Evolutionary conservation across 2,329 filamentous ascomycete species (phyloP), one percentile per base, ranked within the genome.

Genomic region (Clarireedia paspali): DNA sequence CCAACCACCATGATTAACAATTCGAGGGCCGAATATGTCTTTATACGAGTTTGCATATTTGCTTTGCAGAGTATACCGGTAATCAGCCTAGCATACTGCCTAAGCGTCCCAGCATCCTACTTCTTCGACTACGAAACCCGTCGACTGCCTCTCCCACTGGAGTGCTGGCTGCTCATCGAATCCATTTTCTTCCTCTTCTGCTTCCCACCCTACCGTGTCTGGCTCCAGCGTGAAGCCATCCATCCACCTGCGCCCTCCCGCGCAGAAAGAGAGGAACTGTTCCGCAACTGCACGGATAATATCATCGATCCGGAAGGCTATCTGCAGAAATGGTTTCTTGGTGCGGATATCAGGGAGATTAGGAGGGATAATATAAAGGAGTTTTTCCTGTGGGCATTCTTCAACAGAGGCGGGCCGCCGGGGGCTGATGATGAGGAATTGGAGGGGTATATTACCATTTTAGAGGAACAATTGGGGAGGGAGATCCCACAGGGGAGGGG

Each of bases 351-450:
- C 2, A 68, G 72, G 27, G 79, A 82, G 27, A 79, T 86, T 47
- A 75, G 76, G 54, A 71, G 75, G 14, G 80, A 84, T 34, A 83
- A 85, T 64, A 63, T 85, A 50, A 80, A 79, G 66, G 78, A 82
- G 54, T 84, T 83, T 64, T 72, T 82, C 20, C 69, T 75, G n/a
- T 86, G 81, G 83, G 80, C 78, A 0, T 79, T 85, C 52, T 74
- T 80, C 48, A 79, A 78, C 59, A 71, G 72, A 9, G 73, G 71
- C 9, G 70, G 75, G 4, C 67, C 68, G 48, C 70, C 72, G 26
- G 67, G 71, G 5, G 71, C 74, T 17, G 69, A 79, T 48, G 72
- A 80, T 10, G 75, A 77, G 24, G 78, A 82, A 67, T 64, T 85
- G 47, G 77, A 84, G 39, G 74, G 74, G 56, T 83, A 84, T 65